Percentiles rank a stretch among this genome's conserved stretches.
phyloP scores from a whole-genome alignment of 2,329 filamentous ascomycete genomes.

The Rhytidhysteron rufulum region DNA sequence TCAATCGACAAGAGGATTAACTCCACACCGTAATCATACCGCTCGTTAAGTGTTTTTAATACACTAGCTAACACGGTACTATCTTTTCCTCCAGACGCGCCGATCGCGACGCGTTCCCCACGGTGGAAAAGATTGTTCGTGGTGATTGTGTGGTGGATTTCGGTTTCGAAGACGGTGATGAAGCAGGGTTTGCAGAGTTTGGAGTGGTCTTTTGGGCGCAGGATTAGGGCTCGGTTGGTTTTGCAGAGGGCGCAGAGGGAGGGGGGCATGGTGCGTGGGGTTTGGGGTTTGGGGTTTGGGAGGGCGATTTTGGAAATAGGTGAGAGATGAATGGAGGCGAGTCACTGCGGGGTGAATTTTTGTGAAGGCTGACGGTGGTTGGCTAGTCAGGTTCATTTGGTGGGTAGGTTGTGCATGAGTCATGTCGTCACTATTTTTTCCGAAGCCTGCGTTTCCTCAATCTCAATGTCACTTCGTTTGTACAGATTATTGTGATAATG shows the following conservation, averaged over 20 bases:
- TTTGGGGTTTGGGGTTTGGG: neutral
- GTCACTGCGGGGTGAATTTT: neutral
- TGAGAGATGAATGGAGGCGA: neutral
- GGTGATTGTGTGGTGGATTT: slow-evolving; percentile 89
- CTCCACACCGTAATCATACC: slow-evolving; percentile 80
- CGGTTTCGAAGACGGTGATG: slow-evolving; percentile 79
- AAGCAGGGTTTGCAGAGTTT: slow-evolving; percentile 93
- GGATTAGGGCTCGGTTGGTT: slow-evolving; percentile 75
- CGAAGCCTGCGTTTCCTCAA: no score
- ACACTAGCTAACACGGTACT: slow-evolving; percentile 94
- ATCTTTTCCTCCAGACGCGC: slow-evolving; percentile 95
- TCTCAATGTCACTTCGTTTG: no score
- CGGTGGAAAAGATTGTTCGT: slow-evolving; percentile 74
- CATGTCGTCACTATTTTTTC: no score
- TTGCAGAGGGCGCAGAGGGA: slow-evolving; percentile 72
- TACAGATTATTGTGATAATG: no score
- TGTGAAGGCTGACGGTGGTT: neutral
- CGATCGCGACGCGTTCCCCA: slow-evolving; percentile 88
- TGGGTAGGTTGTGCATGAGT: no score
- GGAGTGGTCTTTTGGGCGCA: slow-evolving; percentile 89
- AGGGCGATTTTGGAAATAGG: neutral
- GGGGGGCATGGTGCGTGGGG: slow-evolving; percentile 62
- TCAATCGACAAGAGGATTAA: slow-evolving; percentile 88
- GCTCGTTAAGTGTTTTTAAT: slow-evolving; percentile 88
- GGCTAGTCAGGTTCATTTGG: no score